Conservation (phyloP, 352 stramenopile genomes). For the Phytophthora aleatoria region DNA sequence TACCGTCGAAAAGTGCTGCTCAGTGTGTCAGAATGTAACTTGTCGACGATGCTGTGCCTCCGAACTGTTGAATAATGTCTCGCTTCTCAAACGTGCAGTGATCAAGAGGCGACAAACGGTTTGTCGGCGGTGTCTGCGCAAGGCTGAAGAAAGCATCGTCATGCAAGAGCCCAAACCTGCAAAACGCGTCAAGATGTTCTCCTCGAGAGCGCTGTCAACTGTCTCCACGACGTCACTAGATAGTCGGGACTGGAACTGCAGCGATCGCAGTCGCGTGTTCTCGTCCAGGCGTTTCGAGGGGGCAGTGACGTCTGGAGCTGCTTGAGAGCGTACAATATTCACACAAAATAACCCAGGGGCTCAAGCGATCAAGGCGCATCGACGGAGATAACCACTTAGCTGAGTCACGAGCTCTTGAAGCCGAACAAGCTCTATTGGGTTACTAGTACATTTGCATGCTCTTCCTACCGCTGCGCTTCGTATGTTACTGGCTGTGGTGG, state of each 20-base stretch:
- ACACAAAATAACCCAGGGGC: too few species aligned
- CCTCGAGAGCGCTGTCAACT: conserved; percentile 10
- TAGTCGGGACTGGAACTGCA: conserved; percentile 13
- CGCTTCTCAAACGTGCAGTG: conserved; percentile 16
- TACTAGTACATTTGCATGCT: too few species aligned
- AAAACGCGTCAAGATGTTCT: not conserved
- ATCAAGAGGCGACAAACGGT: conserved; percentile 21
- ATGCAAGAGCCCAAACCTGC: conserved; percentile 1
- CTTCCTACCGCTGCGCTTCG: too few species aligned
- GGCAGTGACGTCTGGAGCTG: not conserved
- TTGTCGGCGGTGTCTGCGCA: conserved; percentile 31
- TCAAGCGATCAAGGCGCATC: too few species aligned
- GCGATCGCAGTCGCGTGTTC: conserved; percentile 8
- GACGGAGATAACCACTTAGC: too few species aligned
- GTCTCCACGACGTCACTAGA: conserved; percentile 14
- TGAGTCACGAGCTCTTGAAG: too few species aligned
- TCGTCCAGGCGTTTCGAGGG: conserved; percentile 7
- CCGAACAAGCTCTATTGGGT: too few species aligned
- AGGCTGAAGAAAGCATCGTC: conserved; percentile 19
- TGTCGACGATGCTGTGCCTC: conserved; percentile 22
- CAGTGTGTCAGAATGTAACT: conserved; percentile 27
- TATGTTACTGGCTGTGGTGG: too few species aligned
- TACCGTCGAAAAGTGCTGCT: conserved; percentile 24
- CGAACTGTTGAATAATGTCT: conserved; percentile 24
- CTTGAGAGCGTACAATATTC: too few species aligned